Percentiles rank a stretch among this genome's conserved stretches.
Evolutionary conservation across 129 eudicot genomes (phyloP).

Genomic region (Smallanthus sonchifolius): DNA sequence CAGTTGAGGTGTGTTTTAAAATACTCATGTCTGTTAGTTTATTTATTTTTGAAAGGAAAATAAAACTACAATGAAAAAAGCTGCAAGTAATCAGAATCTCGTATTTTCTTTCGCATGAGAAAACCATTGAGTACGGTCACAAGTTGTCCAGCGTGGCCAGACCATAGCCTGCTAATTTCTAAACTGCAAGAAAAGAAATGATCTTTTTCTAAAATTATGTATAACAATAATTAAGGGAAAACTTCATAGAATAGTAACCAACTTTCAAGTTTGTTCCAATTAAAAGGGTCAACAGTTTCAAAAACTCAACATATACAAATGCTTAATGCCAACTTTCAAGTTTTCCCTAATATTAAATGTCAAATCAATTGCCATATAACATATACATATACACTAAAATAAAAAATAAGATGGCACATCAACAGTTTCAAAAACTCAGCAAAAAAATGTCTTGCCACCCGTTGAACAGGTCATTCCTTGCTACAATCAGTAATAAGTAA

Average conservation of each 20-base stretch:
- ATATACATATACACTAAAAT: background rate
- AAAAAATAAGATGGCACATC: background rate
- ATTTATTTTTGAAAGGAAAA: background rate
- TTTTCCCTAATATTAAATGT: background rate
- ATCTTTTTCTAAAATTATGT: too few relatives aligned
- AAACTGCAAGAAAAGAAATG: too few relatives aligned
- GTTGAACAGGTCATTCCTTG: background rate
- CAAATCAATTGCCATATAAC: background rate
- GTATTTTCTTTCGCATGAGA: background rate
- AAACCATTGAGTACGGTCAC: constrained; percentile 1
- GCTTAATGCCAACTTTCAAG: too few relatives aligned
- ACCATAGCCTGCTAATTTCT: too few relatives aligned
- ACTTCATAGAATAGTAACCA: too few relatives aligned
- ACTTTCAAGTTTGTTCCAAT: too few relatives aligned
- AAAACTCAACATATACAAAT: too few relatives aligned
- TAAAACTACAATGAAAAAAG: background rate
- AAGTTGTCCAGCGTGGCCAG: background rate
- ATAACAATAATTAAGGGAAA: too few relatives aligned
- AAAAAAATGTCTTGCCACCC: background rate
- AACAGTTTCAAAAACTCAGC: background rate
- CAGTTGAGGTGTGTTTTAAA: constrained; percentile 74
- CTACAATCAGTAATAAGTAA: background rate
- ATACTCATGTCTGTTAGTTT: background rate
- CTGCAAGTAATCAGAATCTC: background rate
- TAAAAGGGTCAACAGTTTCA: background rate